Conservation (phyloP, 2,329 filamentous ascomycete genomes). For the Penicillium sp. region DNA sequence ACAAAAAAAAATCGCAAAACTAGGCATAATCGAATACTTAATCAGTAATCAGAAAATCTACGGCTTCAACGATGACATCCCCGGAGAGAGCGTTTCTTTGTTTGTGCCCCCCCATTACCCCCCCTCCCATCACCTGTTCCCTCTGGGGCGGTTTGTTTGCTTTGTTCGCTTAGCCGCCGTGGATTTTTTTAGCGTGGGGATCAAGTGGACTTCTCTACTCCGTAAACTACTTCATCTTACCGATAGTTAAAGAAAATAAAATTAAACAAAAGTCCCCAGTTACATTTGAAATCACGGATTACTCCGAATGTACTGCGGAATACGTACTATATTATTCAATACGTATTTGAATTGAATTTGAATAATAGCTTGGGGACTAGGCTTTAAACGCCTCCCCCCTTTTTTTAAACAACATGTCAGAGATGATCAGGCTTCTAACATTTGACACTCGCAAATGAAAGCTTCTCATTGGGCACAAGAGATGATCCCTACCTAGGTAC, state of each 20-base stretch:
- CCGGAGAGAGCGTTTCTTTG: not conserved
- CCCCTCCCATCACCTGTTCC: not conserved
- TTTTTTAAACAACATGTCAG: not conserved
- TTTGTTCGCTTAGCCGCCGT: conserved; percentile 1
- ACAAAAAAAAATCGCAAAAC: not conserved
- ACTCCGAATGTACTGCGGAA: not conserved
- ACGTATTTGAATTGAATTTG: not conserved
- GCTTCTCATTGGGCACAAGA: not conserved
- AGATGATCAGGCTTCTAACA: not conserved
- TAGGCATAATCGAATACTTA: not conserved
- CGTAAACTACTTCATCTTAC: not conserved
- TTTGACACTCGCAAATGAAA: not conserved
- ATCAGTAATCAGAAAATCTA: not conserved
- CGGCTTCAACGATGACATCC: conserved; percentile 1
- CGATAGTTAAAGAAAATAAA: not conserved
- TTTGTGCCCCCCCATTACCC: not conserved
- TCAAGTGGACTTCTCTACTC: not conserved
- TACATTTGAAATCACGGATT: conserved; percentile 6
- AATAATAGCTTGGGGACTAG: not conserved
- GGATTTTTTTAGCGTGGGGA: not conserved
- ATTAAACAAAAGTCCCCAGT: not conserved
- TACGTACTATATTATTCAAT: not conserved
- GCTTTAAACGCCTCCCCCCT: not conserved
- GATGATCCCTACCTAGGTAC: not conserved
- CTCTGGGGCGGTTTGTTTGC: not conserved